Percentiles rank a stretch among this genome's conserved stretches.
phyloP scores from a whole-genome alignment of 805 yeast genomes.

The Wickerhamiella lipophila region DNA sequence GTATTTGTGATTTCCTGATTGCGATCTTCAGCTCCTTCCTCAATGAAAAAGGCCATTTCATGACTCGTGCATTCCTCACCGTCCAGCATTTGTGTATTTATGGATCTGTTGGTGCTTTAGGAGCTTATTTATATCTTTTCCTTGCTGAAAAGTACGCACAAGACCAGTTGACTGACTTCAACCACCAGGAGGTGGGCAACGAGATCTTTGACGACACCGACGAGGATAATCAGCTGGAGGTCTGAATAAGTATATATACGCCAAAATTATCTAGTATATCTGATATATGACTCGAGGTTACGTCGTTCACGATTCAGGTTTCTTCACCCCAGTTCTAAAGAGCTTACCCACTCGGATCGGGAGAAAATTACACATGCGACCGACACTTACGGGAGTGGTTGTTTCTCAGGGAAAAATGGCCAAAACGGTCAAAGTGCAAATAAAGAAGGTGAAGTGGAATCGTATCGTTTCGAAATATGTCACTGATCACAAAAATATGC shows the following conservation, averaged over 20 bases:
- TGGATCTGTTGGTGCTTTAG: slow-evolving; percentile 22
- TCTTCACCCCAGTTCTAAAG: no score
- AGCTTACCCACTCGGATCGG: background rate
- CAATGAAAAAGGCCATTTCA: slow-evolving; percentile 7
- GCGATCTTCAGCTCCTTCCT: slow-evolving; percentile 1
- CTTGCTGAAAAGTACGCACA: slow-evolving; percentile 23
- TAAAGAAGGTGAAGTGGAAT: slow-evolving; percentile 63
- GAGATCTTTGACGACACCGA: slow-evolving; percentile 21
- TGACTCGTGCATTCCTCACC: slow-evolving; percentile 12
- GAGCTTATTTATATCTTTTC: slow-evolving; percentile 21
- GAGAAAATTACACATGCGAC: slow-evolving; percentile 37
- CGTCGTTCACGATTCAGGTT: no score
- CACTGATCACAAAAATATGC: slow-evolving; percentile 63
- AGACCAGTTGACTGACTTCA: slow-evolving; percentile 14
- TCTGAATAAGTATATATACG: slow-evolving; percentile 2
- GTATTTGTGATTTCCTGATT: slow-evolving; percentile 12
- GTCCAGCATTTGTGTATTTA: slow-evolving; percentile 17
- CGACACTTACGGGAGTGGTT: slow-evolving; percentile 82
- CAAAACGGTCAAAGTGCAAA: slow-evolving; percentile 89
- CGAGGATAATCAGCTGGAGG: slow-evolving; percentile 21
- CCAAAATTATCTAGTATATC: background rate
- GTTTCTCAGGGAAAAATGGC: slow-evolving; percentile 92
- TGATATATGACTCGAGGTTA: background rate
- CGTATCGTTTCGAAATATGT: slow-evolving; percentile 41
- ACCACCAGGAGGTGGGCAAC: slow-evolving; percentile 19